Conservation (phyloP, 352 stramenopile genomes). For the Globisporangium acanthophoron region DNA sequence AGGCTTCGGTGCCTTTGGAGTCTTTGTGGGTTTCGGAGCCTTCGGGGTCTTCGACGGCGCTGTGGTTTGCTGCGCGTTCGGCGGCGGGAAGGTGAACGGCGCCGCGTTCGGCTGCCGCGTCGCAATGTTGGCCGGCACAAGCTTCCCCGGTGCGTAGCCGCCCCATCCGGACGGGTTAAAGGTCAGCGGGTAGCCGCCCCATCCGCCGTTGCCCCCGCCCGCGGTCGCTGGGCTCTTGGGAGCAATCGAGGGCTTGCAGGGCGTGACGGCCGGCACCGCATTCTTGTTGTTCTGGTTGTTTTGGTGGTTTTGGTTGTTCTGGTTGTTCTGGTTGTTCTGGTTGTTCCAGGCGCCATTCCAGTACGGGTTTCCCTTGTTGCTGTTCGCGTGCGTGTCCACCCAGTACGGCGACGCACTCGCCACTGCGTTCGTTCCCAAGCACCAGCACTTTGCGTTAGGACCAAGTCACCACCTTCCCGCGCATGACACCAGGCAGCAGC, state of each 20-base stretch:
- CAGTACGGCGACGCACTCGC: slow-evolving; percentile 1
- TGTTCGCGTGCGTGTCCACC: slow-evolving; percentile 9
- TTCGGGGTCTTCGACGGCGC: too few species aligned
- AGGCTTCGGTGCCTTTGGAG: too few species aligned
- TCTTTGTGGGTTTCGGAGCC: too few species aligned
- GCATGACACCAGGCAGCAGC: too few species aligned
- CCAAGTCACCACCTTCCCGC: too few species aligned
- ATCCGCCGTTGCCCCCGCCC: too few species aligned
- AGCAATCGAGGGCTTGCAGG: too few species aligned
- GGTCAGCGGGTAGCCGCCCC: slow-evolving; percentile 1
- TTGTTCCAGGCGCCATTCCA: slow-evolving; percentile 1
- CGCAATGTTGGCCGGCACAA: slow-evolving; percentile 2
- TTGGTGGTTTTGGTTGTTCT: slow-evolving; percentile 1
- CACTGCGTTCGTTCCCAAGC: not conserved
- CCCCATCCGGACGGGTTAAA: slow-evolving; percentile 10
- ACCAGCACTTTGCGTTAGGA: not conserved
- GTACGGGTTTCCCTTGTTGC: slow-evolving; percentile 9
- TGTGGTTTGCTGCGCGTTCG: too few species aligned
- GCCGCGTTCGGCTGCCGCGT: too few species aligned
- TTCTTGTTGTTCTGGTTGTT: not conserved
- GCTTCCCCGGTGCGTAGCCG: slow-evolving; percentile 4
- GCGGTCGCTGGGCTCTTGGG: too few species aligned
- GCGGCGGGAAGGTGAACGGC: too few species aligned
- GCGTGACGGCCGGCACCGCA: too few species aligned
- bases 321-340: slow-evolving; percentile 3